phyloP scores from a whole-genome alignment of 768 basidiomycete genomes.

The Lentinus brumalis region DNA sequence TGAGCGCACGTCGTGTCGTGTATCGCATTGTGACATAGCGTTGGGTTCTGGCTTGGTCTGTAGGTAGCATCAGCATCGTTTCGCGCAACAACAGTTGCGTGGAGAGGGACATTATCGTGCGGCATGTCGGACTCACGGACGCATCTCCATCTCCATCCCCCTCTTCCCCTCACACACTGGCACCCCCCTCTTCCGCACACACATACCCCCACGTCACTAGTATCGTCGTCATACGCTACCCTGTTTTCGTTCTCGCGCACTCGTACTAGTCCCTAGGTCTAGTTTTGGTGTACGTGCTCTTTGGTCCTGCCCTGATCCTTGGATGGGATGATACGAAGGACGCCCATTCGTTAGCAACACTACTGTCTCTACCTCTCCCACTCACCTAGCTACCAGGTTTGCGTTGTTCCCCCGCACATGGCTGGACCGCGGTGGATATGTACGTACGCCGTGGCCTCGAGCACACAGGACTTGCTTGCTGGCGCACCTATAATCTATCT shows the following conservation, averaged over 20 bases:
- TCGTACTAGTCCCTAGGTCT: not conserved
- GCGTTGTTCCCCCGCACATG: not conserved
- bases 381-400: not conserved
- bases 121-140: conserved; percentile 9
- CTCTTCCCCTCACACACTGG: not conserved
- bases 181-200: too few relatives aligned
- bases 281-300: not conserved
- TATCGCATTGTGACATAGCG: not conserved
- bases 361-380: not conserved
- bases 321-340: not conserved
- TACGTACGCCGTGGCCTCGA: not conserved
- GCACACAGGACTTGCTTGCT: not conserved
- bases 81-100: not conserved
- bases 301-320: not conserved
- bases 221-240: not conserved
- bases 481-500: not conserved
- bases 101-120: conserved; percentile 12
- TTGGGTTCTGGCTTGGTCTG: not conserved
- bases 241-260: not conserved
- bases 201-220: not conserved
- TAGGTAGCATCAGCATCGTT: not conserved
- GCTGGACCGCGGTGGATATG: not conserved
- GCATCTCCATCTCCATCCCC: not conserved
- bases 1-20: not conserved
- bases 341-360: not conserved